These are phyloP conservation scores for Micromonas pusilla DNA, from an alignment of 139 green algal genomes.

Conservation along the genomic window DNA sequence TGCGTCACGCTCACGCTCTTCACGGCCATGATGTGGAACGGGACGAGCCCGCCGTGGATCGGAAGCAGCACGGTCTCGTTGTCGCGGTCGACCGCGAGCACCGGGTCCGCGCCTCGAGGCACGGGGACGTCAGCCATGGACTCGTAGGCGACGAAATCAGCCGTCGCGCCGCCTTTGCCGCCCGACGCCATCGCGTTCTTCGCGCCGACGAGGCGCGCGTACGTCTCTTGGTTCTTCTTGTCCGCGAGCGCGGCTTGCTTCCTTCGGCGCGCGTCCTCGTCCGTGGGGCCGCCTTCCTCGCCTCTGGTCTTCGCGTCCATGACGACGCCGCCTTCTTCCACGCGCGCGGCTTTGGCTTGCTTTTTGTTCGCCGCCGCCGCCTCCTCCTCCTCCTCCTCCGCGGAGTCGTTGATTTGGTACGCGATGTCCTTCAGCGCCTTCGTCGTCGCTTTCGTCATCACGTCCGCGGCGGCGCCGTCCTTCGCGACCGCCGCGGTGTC, in stretches of 20 bases:
- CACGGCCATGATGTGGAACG: conserved; percentile 94
- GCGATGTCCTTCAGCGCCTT: conserved; percentile 26
- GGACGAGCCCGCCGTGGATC: conserved; percentile 92
- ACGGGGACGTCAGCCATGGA: conserved; percentile 59
- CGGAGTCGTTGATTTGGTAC: conserved; percentile 47
- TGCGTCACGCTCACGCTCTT: conserved; percentile 68
- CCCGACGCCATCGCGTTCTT: background rate
- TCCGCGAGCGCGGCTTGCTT: conserved; percentile 23
- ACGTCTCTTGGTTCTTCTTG: conserved; percentile 35
- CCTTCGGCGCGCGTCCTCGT: background rate
- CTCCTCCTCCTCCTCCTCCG: conserved; percentile 37
- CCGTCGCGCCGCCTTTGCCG: background rate
- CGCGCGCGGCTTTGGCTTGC: conserved; percentile 9
- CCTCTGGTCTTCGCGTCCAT: conserved; percentile 16
- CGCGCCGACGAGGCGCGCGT: conserved; percentile 15
- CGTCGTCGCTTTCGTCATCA: conserved; percentile 5
- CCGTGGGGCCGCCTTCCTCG: background rate
- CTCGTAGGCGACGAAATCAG: conserved; percentile 69
- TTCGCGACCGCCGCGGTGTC: conserved; percentile 67
- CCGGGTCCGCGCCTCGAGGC: conserved; percentile 44
- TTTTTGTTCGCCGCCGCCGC: background rate
- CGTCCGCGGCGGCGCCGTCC: background rate
- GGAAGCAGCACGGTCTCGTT: conserved; percentile 85
- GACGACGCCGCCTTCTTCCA: conserved; percentile 15
- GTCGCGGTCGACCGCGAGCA: conserved; percentile 66